Base-by-base conservation (phyloP, 2,329 filamentous ascomycete genomes). In the Rutstroemia sp. region DNA sequence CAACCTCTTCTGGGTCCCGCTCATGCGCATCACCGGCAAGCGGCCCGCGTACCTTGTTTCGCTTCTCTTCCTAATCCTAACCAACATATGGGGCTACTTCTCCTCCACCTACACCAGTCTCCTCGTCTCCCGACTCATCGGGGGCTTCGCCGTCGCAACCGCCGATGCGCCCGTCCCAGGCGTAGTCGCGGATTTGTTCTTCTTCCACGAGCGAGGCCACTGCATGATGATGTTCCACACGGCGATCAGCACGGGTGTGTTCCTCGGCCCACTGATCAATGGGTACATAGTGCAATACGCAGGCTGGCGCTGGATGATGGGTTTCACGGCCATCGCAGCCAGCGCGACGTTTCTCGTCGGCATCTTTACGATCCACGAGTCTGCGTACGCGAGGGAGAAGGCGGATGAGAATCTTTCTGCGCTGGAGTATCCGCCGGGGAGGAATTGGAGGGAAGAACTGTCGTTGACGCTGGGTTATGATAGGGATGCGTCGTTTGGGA, bases 221-320 rank as follows among this genome's bases (percentile, higher is more conserved):
- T 69, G 65, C 46, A 65, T 73, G 64, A 73, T 73, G 71, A 67
- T 70, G 39, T 73, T 74, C 48, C 68, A 72, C 51, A 60, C 71
- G 14, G 69, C 71, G 4, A 58, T 74, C 52, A 67, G 68, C 2
- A 61, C 63, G 10, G 72, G 72, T 3, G 63, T 73, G 9, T 73
- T 73, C 45, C 27, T 30, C 27, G 71, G 72, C 0, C 72, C 72
- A 0, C 49, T 72, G 19, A 73, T 70, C 44, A 70, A 69, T 57
- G 66, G 64, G 1, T 69, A 63, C 46, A 34, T 57, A 17, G 60
- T 69, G 17, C 63, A 67, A 14, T 64, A 69, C 56, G 39, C 60
- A 5, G 59, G 62, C 39, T 69, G 68, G 67, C 60, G 66, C 19
- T 67, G 63, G 63, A 61, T 60, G 21, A 64, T 62, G 37, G 64